phyloP scores from a whole-genome alignment of 2,329 filamentous ascomycete genomes.

The Fusarium illudens region DNA sequence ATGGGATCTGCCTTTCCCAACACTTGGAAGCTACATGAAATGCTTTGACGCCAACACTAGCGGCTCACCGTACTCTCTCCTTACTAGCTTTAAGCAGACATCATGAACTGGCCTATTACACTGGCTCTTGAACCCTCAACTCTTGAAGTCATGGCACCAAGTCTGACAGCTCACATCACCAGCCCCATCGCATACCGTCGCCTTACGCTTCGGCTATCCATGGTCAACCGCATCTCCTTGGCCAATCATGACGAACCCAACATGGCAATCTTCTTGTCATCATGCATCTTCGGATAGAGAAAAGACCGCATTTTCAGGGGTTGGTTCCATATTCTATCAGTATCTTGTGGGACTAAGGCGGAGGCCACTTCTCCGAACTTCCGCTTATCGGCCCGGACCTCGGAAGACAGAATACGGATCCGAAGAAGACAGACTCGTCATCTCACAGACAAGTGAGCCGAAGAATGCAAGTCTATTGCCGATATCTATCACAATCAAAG shows the following conservation, averaged over 20 bases:
- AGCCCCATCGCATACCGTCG: neutral
- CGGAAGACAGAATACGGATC: neutral
- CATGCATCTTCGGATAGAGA: neutral
- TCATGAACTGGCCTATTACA: neutral
- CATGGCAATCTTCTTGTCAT: neutral
- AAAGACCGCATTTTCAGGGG: neutral
- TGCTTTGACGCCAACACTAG: no score
- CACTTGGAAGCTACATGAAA: no score
- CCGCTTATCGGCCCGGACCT: neutral
- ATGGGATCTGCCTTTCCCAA: neutral
- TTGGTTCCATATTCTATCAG: neutral
- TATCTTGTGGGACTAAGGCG: neutral
- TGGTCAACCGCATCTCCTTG: neutral
- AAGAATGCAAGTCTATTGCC: neutral
- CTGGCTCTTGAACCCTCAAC: neutral
- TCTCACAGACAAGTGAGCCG: neutral
- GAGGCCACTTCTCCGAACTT: constrained; percentile 8
- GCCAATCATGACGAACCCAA: neutral
- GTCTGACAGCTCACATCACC: neutral
- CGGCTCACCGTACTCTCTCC: neutral
- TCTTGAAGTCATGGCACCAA: neutral
- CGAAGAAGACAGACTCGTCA: neutral
- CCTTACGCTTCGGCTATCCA: neutral
- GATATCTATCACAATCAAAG: constrained; percentile 29
- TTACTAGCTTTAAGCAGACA: neutral